Conservation (phyloP, 1,139 yeast genomes). For the Hemisphaericaspora xylanilytica region DNA sequence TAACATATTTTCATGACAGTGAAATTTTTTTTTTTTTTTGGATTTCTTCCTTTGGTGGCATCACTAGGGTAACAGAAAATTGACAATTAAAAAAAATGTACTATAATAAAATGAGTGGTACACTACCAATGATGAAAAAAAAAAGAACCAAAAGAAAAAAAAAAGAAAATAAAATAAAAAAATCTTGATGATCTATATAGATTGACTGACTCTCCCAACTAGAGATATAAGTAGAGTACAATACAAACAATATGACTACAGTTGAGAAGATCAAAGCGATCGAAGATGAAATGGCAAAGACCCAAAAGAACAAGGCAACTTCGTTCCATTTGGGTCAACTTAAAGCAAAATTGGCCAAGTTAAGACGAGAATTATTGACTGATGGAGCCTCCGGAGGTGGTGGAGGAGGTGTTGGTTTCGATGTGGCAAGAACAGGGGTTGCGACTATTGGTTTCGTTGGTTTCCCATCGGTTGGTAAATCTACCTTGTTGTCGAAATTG, state of each 20-base stretch:
- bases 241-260: slow-evolving; percentile 81
- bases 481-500: slow-evolving; percentile 77
- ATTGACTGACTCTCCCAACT: no score
- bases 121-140: no score
- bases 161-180: not conserved
- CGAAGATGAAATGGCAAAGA: slow-evolving; percentile 93
- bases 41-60: not conserved
- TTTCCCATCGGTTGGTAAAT: slow-evolving; percentile 97
- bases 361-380: slow-evolving; percentile 85
- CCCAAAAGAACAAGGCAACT: slow-evolving; percentile 95
- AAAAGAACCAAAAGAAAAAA: not conserved
- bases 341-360: slow-evolving; percentile 92
- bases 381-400: slow-evolving; percentile 82
- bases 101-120: no score
- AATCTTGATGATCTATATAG: no score
- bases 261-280: slow-evolving; percentile 89
- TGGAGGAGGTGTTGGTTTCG: slow-evolving; percentile 89
- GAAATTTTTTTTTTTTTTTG: slow-evolving; percentile 5
- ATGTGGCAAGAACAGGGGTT: slow-evolving; percentile 96
- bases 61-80: no score
- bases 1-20: not conserved
- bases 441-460: slow-evolving; percentile 98
- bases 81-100: no score
- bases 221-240: not conserved
- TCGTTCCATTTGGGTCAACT: slow-evolving; percentile 95